These are phyloP conservation scores for Candolleomyces efflorescens DNA, from an alignment of 768 basidiomycete species.

Conservation along the genomic window DNA sequence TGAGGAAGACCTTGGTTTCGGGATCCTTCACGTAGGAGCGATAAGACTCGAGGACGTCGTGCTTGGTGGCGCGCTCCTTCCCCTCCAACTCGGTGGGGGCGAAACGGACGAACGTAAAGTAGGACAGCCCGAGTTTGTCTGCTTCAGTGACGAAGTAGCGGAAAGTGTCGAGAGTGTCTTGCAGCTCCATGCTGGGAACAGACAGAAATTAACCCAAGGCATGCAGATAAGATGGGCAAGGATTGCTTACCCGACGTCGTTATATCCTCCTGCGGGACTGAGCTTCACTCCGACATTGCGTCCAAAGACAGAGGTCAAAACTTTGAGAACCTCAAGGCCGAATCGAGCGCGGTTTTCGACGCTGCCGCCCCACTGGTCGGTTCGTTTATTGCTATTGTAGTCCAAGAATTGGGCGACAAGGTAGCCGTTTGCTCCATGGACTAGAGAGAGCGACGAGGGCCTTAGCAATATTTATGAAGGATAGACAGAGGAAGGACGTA, in stretches of 20 bases:
- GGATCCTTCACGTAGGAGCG: slow-evolving; percentile 27
- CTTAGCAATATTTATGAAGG: not conserved
- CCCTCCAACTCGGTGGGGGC: slow-evolving; percentile 14
- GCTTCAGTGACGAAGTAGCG: slow-evolving; percentile 36
- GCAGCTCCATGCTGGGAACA: slow-evolving; percentile 41
- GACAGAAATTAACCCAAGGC: no score
- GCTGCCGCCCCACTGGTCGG: slow-evolving; percentile 58
- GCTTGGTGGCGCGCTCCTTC: slow-evolving; percentile 27
- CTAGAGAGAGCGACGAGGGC: slow-evolving; percentile 11
- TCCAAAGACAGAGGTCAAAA: slow-evolving; percentile 15
- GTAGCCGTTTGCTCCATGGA: slow-evolving; percentile 43
- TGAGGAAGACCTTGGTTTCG: slow-evolving; percentile 30
- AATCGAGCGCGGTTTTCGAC: slow-evolving; percentile 56
- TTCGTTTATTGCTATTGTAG: slow-evolving; percentile 34
- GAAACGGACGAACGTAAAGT: slow-evolving; percentile 26
- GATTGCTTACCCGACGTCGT: slow-evolving; percentile 13
- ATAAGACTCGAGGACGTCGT: slow-evolving; percentile 38
- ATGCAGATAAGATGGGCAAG: no score
- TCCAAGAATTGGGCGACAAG: slow-evolving; percentile 50
- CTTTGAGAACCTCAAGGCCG: slow-evolving; percentile 46
- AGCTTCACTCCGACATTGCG: slow-evolving; percentile 14
- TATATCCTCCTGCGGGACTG: slow-evolving; percentile 15
- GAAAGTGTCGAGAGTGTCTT: slow-evolving; percentile 39
- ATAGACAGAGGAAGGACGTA: slow-evolving; percentile 15
- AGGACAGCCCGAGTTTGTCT: slow-evolving; percentile 30